Evolutionary conservation across 305 asterid genomes (phyloP).

Genomic region (Fraxinus paxiana): DNA sequence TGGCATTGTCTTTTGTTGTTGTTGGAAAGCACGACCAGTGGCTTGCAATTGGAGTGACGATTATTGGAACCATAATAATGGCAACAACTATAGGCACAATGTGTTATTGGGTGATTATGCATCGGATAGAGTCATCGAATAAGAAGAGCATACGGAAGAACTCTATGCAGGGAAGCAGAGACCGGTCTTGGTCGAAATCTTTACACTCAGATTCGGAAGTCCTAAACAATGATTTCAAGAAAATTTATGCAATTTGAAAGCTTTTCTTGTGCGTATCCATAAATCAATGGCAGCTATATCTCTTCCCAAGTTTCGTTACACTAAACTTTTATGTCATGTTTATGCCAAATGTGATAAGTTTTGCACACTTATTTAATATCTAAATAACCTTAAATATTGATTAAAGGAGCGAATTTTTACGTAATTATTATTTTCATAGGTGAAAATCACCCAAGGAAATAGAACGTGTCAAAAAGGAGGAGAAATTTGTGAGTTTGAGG

Average conservation of each 20-base stretch:
- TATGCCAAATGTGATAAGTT: not conserved
- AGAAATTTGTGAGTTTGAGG: not conserved
- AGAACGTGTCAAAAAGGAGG: not conserved
- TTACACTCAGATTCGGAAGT: slow-evolving; percentile 20
- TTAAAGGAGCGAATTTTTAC: not conserved
- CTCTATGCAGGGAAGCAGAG: slow-evolving; percentile 10
- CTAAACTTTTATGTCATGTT: not conserved
- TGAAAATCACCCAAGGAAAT: not conserved
- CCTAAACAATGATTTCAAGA: slow-evolving; percentile 24
- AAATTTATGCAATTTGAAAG: slow-evolving; percentile 35
- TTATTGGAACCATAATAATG: slow-evolving; percentile 24
- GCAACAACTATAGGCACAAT: slow-evolving; percentile 25
- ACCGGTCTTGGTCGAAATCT: slow-evolving; percentile 19
- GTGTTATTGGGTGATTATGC: slow-evolving; percentile 29
- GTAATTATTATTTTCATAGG: not conserved
- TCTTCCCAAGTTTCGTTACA: not conserved
- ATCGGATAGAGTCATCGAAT: slow-evolving; percentile 23
- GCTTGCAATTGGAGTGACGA: slow-evolving; percentile 27
- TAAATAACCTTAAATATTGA: too few species aligned
- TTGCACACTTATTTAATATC: not conserved
- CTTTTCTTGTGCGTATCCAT: slow-evolving; percentile 3
- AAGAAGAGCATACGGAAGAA: slow-evolving; percentile 21
- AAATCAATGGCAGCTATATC: slow-evolving; percentile 5
- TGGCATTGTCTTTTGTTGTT: slow-evolving; percentile 24
- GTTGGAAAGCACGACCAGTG: slow-evolving; percentile 21